Evolutionary conservation across 108 stramenopile genomes (phyloP).

Genomic region (Aurantiochytrium sp.): DNA sequence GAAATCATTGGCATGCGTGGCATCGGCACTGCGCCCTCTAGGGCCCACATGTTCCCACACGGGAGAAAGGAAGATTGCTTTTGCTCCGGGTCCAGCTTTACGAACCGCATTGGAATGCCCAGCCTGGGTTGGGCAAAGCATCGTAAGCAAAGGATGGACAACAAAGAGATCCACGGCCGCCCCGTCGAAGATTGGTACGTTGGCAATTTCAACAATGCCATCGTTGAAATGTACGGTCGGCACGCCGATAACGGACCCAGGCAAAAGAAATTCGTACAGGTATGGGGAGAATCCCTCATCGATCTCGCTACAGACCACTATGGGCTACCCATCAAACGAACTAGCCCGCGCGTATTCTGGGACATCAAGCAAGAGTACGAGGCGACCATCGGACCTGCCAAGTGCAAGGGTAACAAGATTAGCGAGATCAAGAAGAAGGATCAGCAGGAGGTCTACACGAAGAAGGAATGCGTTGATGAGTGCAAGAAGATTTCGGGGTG

Average conservation of each 20-base stretch:
- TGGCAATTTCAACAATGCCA: not conserved
- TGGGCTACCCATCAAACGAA: not conserved
- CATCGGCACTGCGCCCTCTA: not conserved
- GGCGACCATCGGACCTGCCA: not conserved
- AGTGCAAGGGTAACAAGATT: not conserved
- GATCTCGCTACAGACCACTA: not conserved
- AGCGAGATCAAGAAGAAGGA: not conserved
- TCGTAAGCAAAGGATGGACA: not conserved
- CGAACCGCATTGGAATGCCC: not conserved
- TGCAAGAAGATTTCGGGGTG: not conserved
- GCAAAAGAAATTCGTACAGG: not conserved
- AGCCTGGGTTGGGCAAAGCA: not conserved
- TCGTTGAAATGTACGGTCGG: not conserved
- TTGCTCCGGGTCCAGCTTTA: not conserved
- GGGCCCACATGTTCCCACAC: not conserved
- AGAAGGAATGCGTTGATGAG: not conserved
- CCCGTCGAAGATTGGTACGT: not conserved
- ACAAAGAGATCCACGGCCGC: not conserved
- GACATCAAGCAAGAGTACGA: not conserved
- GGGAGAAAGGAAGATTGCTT: not conserved
- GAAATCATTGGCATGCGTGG: not conserved
- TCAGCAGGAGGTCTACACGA: not conserved
- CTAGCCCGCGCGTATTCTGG: not conserved
- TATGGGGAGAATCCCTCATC: not conserved
- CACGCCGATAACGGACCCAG: not conserved